Conservation (phyloP, 352 stramenopile genomes). For the Pythium pyrilobum region DNA sequence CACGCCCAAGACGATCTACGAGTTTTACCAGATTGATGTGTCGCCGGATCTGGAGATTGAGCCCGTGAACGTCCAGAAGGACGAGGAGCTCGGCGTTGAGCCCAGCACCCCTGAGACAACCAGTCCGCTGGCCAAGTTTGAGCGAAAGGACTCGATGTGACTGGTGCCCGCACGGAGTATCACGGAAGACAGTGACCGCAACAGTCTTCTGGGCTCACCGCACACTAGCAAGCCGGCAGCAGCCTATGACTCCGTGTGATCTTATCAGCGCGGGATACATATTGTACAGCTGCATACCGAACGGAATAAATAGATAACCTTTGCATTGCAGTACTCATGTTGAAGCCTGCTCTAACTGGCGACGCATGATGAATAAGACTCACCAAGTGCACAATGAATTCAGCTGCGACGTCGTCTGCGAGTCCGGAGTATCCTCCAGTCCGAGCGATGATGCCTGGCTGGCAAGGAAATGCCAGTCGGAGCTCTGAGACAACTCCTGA, state of each 20-base stretch:
- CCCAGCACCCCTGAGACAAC: background rate
- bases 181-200: constrained; percentile 15
- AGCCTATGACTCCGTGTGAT: too few species aligned
- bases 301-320: too few species aligned
- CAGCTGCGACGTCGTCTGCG: constrained; percentile 45
- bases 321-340: background rate
- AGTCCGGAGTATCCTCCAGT: constrained; percentile 50
- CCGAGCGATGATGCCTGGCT: constrained; percentile 30
- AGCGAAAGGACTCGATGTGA: constrained; percentile 22
- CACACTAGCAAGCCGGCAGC: background rate
- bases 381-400: constrained; percentile 24
- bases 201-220: constrained; percentile 17
- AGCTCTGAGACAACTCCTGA: constrained; percentile 13
- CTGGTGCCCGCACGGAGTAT: constrained; percentile 13
- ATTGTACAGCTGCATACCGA: too few species aligned
- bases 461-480: constrained; percentile 16
- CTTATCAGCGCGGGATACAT: too few species aligned
- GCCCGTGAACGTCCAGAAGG: background rate
- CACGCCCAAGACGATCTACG: constrained; percentile 53
- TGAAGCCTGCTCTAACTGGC: background rate
- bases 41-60: constrained; percentile 17
- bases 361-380: too few species aligned
- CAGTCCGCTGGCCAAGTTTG: constrained; percentile 12
- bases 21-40: constrained; percentile 56
- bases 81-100: constrained; percentile 2